These are phyloP conservation scores for Podosphaera leucotricha DNA, from an alignment of 2,329 filamentous ascomycete species.

Conservation along the genomic window DNA sequence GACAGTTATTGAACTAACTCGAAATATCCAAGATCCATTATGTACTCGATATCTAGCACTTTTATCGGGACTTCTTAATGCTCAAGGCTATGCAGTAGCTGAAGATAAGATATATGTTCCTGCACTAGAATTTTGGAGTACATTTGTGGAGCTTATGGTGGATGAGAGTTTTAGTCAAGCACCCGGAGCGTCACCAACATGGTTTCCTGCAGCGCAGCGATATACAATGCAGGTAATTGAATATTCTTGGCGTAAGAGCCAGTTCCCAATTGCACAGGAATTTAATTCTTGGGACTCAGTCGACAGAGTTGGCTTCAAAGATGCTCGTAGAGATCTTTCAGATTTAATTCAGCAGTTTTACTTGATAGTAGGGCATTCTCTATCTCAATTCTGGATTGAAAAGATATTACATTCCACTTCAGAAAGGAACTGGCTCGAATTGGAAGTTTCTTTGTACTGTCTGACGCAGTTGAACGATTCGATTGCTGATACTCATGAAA, in stretches of 20 bases:
- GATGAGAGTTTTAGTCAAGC: conserved; percentile 28
- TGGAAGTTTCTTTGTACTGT: conserved; percentile 38
- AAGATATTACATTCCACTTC: conserved; percentile 27
- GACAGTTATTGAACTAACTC: conserved; percentile 34
- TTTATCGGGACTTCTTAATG: conserved; percentile 40
- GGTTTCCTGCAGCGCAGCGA: conserved; percentile 33
- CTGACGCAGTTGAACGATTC: conserved; percentile 45
- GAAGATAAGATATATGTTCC: conserved; percentile 53
- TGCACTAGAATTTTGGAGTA: conserved; percentile 61
- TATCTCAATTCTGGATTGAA: conserved; percentile 33
- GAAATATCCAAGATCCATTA: conserved; percentile 22
- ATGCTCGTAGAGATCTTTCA: conserved; percentile 55
- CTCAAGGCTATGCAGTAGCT: conserved; percentile 40
- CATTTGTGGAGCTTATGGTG: conserved; percentile 44
- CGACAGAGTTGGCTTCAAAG: conserved; percentile 41
- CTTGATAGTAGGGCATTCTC: conserved; percentile 29
- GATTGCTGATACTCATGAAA: conserved; percentile 29
- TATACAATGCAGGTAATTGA: conserved; percentile 41
- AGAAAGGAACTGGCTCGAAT: conserved; percentile 28
- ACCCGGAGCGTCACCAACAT: conserved; percentile 19
- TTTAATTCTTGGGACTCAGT: conserved; percentile 45
- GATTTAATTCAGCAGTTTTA: conserved; percentile 56
- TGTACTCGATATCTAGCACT: conserved; percentile 29
- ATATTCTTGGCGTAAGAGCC: conserved; percentile 43
- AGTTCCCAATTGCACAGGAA: conserved; percentile 29